phyloP scores from a whole-genome alignment of 306 rosid species.

The Dicorynia guianensis region DNA sequence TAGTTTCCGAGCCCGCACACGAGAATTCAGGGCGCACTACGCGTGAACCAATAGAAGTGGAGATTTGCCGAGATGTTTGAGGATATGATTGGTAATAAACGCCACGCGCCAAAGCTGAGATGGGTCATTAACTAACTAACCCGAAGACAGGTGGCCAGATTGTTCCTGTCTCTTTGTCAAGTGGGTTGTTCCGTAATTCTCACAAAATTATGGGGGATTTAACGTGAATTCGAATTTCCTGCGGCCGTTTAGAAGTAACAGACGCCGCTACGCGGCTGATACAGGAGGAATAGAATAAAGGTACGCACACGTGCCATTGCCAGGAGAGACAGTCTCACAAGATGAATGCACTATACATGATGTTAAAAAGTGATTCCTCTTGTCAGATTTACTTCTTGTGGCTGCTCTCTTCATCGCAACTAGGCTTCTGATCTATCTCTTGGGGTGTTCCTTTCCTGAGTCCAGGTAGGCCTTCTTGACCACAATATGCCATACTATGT shows the following conservation, averaged over 20 bases:
- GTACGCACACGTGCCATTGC: not conserved
- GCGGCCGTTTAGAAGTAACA: too few relatives aligned
- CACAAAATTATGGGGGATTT: too few relatives aligned
- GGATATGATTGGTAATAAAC: not conserved
- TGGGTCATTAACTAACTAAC: not conserved
- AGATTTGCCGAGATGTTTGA: not conserved
- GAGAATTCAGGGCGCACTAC: not conserved
- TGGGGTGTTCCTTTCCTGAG: not conserved
- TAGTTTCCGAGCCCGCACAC: constrained; percentile 8
- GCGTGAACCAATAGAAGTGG: not conserved
- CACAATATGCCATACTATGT: not conserved
- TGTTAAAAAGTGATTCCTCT: not conserved
- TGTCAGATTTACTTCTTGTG: not conserved
- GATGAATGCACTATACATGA: not conserved
- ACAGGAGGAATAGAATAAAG: not conserved
- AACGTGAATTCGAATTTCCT: too few relatives aligned
- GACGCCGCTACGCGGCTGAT: too few relatives aligned
- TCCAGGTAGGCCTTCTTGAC: constrained; percentile 3
- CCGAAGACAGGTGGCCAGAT: not conserved
- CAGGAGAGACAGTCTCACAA: not conserved
- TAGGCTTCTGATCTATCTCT: not conserved
- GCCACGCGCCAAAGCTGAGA: constrained; percentile 1
- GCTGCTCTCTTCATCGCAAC: not conserved
- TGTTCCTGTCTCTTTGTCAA: too few relatives aligned
- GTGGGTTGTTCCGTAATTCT: not conserved